Evolutionary conservation across 2,329 filamentous ascomycete genomes (phyloP), one percentile per base, ranked within the genome.

Genomic region (Chrysosporium keratinophilum): DNA sequence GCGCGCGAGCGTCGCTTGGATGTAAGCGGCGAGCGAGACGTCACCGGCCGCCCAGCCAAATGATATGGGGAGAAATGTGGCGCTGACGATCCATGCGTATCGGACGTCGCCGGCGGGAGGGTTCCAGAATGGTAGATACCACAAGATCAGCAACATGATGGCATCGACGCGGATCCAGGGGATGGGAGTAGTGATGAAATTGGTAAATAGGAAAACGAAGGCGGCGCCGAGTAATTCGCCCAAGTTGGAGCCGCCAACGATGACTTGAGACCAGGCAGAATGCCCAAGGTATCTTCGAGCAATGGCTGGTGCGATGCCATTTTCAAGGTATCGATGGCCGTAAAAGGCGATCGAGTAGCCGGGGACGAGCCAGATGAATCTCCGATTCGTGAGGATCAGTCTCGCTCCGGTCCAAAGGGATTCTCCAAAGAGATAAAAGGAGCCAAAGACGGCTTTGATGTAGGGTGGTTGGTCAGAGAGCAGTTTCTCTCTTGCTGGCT

Each of bases 11-110:
- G 72, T 71, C 2, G 75, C 73, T 60, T 78, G 75, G 47, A 77
- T 75, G 60, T 76, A 77, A 1, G 75, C 75, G 1, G 72, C 72
- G 0, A 77, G 69, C 3, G 73, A 76, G 12, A 77, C 74, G 52
- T 78, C 75, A 12, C 75, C 74, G 3, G 75, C 75, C 0, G 75
- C 75, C 75, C 75, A 78, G 17, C 74, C 74, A 49, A 76, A 75
- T 2, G 69, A 71, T 48, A 75, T 68, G 1, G 74, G 74, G 19
- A 75, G 63, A 54, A 77, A 74, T 0, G 72, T 72, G 2, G 69
- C 72, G 1, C 69, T 73, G 20, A 72, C 68, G 14, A 72, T 69
- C 74, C 71, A 77, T 3, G 74, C 74, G 56, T 75, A 69, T 0
- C 63, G 60, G 9, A 75, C 72, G 4, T 74, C 61, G 39, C 65